A percentile compares a stretch with the other conserved stretches of the same genome.
These are phyloP conservation scores for Tilletia horrida DNA, from an alignment of 1,284 basidiomycete species.

Conservation along the genomic window DNA sequence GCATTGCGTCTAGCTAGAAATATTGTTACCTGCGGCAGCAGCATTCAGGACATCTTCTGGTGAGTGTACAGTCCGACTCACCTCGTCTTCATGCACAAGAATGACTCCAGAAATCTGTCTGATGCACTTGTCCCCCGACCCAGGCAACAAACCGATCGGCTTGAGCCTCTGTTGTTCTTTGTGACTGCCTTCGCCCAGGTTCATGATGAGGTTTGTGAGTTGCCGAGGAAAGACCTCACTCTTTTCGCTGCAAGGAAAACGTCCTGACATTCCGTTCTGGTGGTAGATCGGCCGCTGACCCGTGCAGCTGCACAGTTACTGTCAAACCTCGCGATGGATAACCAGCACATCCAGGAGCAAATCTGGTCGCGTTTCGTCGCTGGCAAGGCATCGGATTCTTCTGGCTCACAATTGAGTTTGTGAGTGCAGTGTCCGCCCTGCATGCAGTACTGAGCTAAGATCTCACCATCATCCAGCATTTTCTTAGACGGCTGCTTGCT, in stretches of 20 bases:
- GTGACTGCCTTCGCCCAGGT: slow-evolving; percentile 18
- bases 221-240: neutral
- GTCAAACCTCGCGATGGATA: slow-evolving; percentile 32
- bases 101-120: neutral
- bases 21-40: slow-evolving; percentile 1
- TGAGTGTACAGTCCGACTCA: neutral
- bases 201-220: slow-evolving; percentile 17
- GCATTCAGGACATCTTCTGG: slow-evolving; percentile 3
- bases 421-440: neutral
- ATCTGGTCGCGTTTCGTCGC: slow-evolving; percentile 29
- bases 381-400: neutral
- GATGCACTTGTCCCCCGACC: neutral
- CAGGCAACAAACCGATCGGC: neutral
- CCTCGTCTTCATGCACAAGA: neutral
- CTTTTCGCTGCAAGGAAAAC: neutral
- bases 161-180: slow-evolving; percentile 1
- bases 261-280: neutral
- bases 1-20: slow-evolving; percentile 16
- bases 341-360: slow-evolving; percentile 22
- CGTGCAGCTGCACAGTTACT: slow-evolving; percentile 32
- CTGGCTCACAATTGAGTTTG: neutral
- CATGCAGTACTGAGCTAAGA: too few species aligned
- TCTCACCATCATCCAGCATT: neutral
- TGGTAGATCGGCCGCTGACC: slow-evolving; percentile 19
- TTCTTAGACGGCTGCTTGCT: slow-evolving; percentile 10